Conservation (phyloP, 805 yeast genomes). For the Candida schatavii region DNA sequence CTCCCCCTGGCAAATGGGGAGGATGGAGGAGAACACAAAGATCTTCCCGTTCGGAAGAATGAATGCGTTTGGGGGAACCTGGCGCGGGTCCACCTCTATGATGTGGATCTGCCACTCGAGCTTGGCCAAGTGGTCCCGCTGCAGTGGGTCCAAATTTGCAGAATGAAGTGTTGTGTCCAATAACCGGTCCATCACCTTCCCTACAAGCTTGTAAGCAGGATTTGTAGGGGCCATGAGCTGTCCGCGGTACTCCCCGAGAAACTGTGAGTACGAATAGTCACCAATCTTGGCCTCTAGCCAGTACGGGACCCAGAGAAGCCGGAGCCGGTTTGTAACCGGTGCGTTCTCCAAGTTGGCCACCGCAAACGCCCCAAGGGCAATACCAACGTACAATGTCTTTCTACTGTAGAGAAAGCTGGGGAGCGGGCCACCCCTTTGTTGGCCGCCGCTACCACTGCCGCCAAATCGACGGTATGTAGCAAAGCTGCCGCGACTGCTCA, state of each 20-base stretch:
- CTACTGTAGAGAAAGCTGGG: slow-evolving; percentile 20
- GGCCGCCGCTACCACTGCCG: slow-evolving; percentile 12
- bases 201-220: slow-evolving; percentile 57
- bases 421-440: slow-evolving; percentile 10
- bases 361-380: slow-evolving; percentile 23
- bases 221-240: slow-evolving; percentile 59
- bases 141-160: slow-evolving; percentile 21
- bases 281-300: slow-evolving; percentile 65
- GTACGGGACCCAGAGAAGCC: slow-evolving; percentile 71
- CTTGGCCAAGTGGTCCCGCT: slow-evolving; percentile 35
- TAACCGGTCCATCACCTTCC: slow-evolving; percentile 60
- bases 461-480: slow-evolving; percentile 20
- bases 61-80: slow-evolving; percentile 91
- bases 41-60: slow-evolving; percentile 96
- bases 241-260: slow-evolving; percentile 51
- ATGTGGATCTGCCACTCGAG: slow-evolving; percentile 80
- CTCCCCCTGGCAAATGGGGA: slow-evolving; percentile 75
- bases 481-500: too few relatives aligned
- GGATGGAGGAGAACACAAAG: slow-evolving; percentile 76
- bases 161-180: slow-evolving; percentile 52
- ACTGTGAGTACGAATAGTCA: slow-evolving; percentile 57
- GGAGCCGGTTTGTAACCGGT: slow-evolving; percentile 69
- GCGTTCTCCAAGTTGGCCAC: slow-evolving; percentile 64
- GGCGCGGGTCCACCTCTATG: slow-evolving; percentile 54
- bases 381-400: slow-evolving; percentile 31